These are phyloP conservation scores for Paramecium pentaurelia DNA, from an alignment of 73 alveolate genomes.

Conservation along the genomic window DNA sequence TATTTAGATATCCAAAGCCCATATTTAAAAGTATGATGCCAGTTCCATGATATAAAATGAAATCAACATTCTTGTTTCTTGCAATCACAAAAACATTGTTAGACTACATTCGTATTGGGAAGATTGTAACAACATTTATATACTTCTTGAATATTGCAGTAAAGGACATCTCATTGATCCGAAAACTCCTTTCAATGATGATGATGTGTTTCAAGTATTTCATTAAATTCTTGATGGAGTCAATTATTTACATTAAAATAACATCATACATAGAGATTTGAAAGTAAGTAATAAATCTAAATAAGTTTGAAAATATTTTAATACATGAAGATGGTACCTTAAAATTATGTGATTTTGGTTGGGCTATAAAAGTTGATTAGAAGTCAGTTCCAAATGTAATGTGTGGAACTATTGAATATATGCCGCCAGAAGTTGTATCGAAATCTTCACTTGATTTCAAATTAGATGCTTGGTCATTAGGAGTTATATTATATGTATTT, in stretches of 20 bases:
- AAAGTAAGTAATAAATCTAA: background rate
- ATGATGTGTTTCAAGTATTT: background rate
- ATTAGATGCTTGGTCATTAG: conserved; percentile 80
- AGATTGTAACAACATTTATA: background rate
- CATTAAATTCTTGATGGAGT: background rate
- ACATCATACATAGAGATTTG: conserved; percentile 56
- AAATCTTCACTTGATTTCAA: conserved; percentile 72
- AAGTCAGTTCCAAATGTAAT: background rate
- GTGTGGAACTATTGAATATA: conserved; percentile 46
- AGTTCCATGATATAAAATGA: background rate
- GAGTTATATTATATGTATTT: conserved; percentile 70
- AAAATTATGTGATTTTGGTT: conserved; percentile 63
- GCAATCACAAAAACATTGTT: background rate
- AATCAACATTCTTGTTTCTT: background rate
- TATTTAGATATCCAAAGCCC: background rate
- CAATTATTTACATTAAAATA: background rate
- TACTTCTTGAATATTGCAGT: background rate
- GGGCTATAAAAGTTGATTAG: background rate
- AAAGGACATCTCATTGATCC: background rate
- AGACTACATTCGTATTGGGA: background rate
- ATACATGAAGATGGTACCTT: conserved; percentile 57
- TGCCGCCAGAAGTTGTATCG: conserved; percentile 75
- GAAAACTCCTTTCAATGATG: background rate
- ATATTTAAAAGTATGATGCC: background rate
- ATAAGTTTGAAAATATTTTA: conserved; percentile 57